Conservation (phyloP, 225 moss, liverwort and hornwort genomes). For the Physcomitrellopsis africana region DNA sequence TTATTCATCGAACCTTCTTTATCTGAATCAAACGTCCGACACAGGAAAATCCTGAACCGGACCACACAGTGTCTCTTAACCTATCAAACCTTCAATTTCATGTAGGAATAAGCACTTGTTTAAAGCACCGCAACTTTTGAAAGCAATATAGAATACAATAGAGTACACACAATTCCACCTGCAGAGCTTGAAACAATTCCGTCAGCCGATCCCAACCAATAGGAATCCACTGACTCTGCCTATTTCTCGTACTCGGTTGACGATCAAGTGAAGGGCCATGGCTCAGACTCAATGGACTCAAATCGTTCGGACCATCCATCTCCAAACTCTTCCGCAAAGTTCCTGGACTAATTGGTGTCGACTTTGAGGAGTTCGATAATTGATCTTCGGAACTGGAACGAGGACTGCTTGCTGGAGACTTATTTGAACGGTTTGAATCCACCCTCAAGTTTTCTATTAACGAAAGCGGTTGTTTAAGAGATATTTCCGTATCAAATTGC, state of each 20-base stretch:
- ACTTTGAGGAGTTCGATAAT: background rate
- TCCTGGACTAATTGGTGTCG: background rate
- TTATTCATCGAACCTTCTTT: background rate
- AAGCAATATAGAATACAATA: background rate
- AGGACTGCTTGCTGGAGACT: conserved; percentile 1
- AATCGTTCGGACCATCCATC: background rate
- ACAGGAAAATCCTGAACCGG: background rate
- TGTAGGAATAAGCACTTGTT: background rate
- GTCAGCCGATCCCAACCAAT: conserved; percentile 65
- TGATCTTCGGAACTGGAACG: conserved; percentile 11
- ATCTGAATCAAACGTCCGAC: background rate
- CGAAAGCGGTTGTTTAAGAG: conserved; percentile 27
- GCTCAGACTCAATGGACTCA: background rate
- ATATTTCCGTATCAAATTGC: conserved; percentile 55
- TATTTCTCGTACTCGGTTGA: conserved; percentile 5
- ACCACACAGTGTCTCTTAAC: background rate
- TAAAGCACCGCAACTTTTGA: background rate
- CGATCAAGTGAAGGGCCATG: background rate
- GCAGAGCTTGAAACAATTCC: conserved; percentile 53
- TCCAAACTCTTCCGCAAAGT: conserved; percentile 13
- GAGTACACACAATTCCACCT: conserved; percentile 25
- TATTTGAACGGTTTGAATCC: conserved; percentile 4
- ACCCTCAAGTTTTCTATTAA: background rate
- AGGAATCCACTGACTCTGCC: conserved; percentile 52
- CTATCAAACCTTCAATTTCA: background rate